phyloP scores from a whole-genome alignment of 495 filamentous ascomycete genomes.

The Aspergillus campestris region DNA sequence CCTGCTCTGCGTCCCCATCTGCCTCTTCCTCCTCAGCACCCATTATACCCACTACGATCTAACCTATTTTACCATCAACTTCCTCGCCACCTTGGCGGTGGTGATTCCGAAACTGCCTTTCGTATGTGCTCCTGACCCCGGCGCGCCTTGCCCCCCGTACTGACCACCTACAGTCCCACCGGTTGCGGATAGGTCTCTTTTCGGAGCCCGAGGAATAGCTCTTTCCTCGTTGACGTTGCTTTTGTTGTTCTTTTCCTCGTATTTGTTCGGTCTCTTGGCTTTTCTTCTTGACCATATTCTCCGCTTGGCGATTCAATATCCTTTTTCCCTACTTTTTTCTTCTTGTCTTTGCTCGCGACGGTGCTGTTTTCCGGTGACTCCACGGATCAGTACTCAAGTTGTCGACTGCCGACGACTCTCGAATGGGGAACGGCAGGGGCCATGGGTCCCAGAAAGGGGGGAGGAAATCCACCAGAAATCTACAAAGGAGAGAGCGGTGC shows the following conservation, averaged over 20 bases:
- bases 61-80: constrained; percentile 94
- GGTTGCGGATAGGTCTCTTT: constrained; percentile 42
- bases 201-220: constrained; percentile 38
- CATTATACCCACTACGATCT: constrained; percentile 98
- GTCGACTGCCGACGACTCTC: no score
- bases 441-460: no score
- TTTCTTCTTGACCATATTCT: constrained; percentile 11
- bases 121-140: constrained; percentile 39
- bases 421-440: no score
- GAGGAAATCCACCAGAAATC: no score
- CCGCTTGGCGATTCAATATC: constrained; percentile 11
- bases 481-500: no score
- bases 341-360: neutral
- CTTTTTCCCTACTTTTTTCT: neutral
- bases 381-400: no score
- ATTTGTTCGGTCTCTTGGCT: constrained; percentile 1
- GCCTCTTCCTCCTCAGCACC: constrained; percentile 90
- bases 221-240: constrained; percentile 9
- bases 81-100: constrained; percentile 80
- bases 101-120: constrained; percentile 93
- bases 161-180: constrained; percentile 35
- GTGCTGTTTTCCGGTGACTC: no score
- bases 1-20: constrained; percentile 83
- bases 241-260: constrained; percentile 7
- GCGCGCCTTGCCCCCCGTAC: constrained; percentile 1